Conservation (phyloP, 176 grass and related monocot species). For the Rhynchospora tenuis region DNA sequence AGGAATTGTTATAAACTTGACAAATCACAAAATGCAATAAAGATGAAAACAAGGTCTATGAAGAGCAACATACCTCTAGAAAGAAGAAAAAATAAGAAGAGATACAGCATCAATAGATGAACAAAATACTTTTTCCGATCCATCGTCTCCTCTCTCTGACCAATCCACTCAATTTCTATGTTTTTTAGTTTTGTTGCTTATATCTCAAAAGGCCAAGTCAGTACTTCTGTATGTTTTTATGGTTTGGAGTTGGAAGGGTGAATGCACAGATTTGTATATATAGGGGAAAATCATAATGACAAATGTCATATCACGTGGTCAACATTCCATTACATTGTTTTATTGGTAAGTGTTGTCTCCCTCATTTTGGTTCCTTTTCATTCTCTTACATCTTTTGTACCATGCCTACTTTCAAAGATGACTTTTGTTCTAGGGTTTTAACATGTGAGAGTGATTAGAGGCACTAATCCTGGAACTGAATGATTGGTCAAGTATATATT, state of each 20-base stretch:
- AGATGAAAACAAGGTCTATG: background rate
- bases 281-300: constrained; percentile 1
- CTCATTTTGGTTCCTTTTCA: background rate
- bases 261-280: background rate
- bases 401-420: constrained; percentile 5
- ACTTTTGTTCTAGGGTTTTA: background rate
- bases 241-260: background rate
- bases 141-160: background rate
- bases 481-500: background rate
- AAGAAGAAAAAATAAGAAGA: constrained; percentile 43
- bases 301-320: constrained; percentile 27
- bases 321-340: constrained; percentile 10
- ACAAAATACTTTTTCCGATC: constrained; percentile 33
- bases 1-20: background rate
- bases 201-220: background rate
- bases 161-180: background rate
- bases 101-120: constrained; percentile 30
- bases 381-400: background rate
- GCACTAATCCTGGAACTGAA: background rate
- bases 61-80: constrained; percentile 7
- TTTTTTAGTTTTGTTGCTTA: background rate
- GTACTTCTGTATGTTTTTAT: background rate
- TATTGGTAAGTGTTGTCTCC: background rate
- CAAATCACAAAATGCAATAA: background rate
- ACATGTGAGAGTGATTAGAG: background rate